Conservation (phyloP, 2,329 filamentous ascomycete species). For the Cladosporium sphaerospermum region DNA sequence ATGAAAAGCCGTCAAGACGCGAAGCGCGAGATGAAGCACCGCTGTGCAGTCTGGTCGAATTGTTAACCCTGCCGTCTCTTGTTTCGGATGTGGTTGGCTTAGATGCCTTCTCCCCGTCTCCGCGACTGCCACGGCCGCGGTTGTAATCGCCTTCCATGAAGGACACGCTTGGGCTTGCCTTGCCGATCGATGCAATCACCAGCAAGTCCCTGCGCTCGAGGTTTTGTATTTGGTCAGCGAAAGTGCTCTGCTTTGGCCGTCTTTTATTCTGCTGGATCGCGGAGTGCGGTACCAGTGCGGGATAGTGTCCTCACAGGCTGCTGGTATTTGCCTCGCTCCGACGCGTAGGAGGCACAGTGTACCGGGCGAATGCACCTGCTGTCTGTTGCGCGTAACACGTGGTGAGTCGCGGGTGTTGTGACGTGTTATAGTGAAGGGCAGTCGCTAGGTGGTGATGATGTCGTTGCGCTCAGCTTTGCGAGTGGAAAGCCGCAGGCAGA, state of each 20-base stretch:
- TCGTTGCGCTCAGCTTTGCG: neutral
- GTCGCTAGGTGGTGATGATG: neutral
- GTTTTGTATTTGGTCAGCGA: slow-evolving; percentile 15
- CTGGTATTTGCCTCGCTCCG: slow-evolving; percentile 1
- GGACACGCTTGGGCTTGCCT: slow-evolving; percentile 41
- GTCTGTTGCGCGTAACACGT: neutral
- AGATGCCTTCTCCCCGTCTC: slow-evolving; percentile 79
- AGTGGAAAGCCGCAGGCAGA: too few species aligned
- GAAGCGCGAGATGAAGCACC: slow-evolving; percentile 31
- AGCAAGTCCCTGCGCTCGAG: slow-evolving; percentile 19
- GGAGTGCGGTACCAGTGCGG: slow-evolving; percentile 23
- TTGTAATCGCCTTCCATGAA: slow-evolving; percentile 80
- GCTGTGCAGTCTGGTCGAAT: slow-evolving; percentile 64
- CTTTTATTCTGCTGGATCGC: slow-evolving; percentile 14
- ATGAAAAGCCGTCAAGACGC: slow-evolving; percentile 16
- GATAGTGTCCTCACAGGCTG: slow-evolving; percentile 26
- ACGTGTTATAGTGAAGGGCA: neutral
- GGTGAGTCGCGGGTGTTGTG: neutral
- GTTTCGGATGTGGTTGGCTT: slow-evolving; percentile 61
- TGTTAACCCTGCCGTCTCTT: slow-evolving; percentile 84
- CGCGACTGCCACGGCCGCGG: slow-evolving; percentile 56
- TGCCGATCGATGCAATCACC: slow-evolving; percentile 14
- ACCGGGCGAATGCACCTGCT: slow-evolving; percentile 4
- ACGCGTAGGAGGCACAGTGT: too few species aligned
- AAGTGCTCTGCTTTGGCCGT: slow-evolving; percentile 18